These are phyloP conservation scores for Thalassiosira livingstoniorum DNA, from an alignment of 352 stramenopile genomes.

Conservation along the genomic window DNA sequence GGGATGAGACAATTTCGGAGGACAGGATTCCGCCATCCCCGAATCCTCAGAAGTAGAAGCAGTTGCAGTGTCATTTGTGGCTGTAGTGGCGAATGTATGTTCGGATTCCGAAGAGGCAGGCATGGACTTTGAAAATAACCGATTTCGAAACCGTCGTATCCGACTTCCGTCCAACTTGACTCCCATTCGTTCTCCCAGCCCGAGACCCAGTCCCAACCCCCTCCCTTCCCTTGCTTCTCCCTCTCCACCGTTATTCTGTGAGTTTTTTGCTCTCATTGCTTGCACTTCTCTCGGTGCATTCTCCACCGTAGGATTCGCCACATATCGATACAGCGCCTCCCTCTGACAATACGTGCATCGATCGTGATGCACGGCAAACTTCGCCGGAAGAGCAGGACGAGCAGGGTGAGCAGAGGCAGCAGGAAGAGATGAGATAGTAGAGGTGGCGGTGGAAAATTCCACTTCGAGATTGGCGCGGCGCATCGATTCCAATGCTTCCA, in stretches of 20 bases:
- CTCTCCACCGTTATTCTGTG: neutral
- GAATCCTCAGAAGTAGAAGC: neutral
- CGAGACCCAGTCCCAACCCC: no score
- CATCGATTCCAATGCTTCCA: slow-evolving; percentile 78
- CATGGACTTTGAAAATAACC: slow-evolving; percentile 14
- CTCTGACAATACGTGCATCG: slow-evolving; percentile 50
- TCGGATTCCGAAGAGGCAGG: neutral
- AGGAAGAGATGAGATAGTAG: slow-evolving; percentile 1
- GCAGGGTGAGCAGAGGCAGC: neutral
- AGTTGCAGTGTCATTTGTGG: neutral
- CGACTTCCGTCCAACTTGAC: slow-evolving; percentile 37
- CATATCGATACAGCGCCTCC: slow-evolving; percentile 30
- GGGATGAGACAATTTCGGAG: neutral
- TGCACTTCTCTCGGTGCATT: neutral
- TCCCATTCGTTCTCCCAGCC: neutral
- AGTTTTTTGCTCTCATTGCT: neutral
- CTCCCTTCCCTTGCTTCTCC: neutral
- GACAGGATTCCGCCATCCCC: slow-evolving; percentile 10
- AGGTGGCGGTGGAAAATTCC: slow-evolving; percentile 41
- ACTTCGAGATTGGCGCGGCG: slow-evolving; percentile 77
- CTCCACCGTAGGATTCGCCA: slow-evolving; percentile 7
- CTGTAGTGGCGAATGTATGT: no score
- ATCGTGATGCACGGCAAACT: slow-evolving; percentile 21
- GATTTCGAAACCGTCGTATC: slow-evolving; percentile 32
- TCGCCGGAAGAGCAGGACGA: neutral